phyloP scores from a whole-genome alignment of 2,329 filamentous ascomycete species.

The Diaporthe eres region DNA sequence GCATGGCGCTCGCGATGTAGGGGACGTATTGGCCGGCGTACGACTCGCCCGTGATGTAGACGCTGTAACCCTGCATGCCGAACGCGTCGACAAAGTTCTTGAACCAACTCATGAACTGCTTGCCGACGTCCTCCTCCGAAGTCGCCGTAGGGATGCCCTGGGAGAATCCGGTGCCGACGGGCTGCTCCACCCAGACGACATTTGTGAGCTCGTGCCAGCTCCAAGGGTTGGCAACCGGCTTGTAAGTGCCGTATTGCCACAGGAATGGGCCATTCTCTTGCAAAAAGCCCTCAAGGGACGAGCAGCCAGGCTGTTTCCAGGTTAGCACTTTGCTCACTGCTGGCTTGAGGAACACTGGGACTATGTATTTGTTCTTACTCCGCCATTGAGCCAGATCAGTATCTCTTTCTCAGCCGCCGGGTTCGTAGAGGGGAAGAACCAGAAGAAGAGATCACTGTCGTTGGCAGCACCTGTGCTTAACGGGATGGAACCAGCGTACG shows the following conservation, averaged over 20 bases:
- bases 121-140: constrained; percentile 76
- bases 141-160: constrained; percentile 74
- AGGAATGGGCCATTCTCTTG: constrained; percentile 83
- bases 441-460: constrained; percentile 70
- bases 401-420: constrained; percentile 68
- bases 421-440: constrained; percentile 75
- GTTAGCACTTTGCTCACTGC: background rate
- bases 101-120: constrained; percentile 84
- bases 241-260: constrained; percentile 79
- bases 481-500: constrained; percentile 74
- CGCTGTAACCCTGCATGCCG: constrained; percentile 74
- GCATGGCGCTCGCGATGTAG: constrained; percentile 80
- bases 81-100: constrained; percentile 83
- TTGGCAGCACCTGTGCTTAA: constrained; percentile 63
- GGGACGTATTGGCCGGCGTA: constrained; percentile 79
- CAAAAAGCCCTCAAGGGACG: constrained; percentile 76
- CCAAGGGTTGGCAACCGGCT: constrained; percentile 76
- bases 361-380: constrained; percentile 50
- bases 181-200: constrained; percentile 82
- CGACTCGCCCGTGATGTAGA: constrained; percentile 82
- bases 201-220: constrained; percentile 84
- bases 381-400: constrained; percentile 73
- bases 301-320: constrained; percentile 64
- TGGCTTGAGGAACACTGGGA: background rate
- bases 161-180: constrained; percentile 77